Evolutionary conservation across 2,329 filamentous ascomycete genomes (phyloP).

Genomic region (Amylocarpus encephaloides): DNA sequence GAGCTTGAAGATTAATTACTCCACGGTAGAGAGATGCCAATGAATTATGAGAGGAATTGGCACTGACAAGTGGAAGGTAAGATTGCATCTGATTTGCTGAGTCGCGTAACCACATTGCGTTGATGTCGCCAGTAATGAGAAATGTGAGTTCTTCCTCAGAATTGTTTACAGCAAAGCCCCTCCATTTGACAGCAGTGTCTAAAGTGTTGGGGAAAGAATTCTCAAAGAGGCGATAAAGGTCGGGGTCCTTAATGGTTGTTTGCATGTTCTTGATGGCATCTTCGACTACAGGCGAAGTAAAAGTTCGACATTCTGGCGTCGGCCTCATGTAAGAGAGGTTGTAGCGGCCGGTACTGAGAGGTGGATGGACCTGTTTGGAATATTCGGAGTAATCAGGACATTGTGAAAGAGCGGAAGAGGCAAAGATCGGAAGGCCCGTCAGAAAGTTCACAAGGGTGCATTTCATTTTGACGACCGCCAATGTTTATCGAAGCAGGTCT

Average conservation of each 20-base stretch:
- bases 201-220: slow-evolving; percentile 72
- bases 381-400: slow-evolving; percentile 64
- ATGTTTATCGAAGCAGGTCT: background rate
- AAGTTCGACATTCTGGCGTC: slow-evolving; percentile 68
- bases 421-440: slow-evolving; percentile 2
- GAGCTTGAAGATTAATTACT: slow-evolving; percentile 64
- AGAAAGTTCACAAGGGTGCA: slow-evolving; percentile 1
- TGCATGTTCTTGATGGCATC: slow-evolving; percentile 66
- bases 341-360: slow-evolving; percentile 70
- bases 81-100: slow-evolving; percentile 71
- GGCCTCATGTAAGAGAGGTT: slow-evolving; percentile 77
- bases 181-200: slow-evolving; percentile 67
- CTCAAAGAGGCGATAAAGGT: slow-evolving; percentile 63
- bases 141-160: slow-evolving; percentile 57
- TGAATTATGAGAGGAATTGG: slow-evolving; percentile 47
- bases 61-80: slow-evolving; percentile 54
- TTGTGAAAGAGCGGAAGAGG: slow-evolving; percentile 13
- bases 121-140: slow-evolving; percentile 56
- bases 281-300: slow-evolving; percentile 71
- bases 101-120: slow-evolving; percentile 88
- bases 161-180: slow-evolving; percentile 50
- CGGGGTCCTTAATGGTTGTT: slow-evolving; percentile 65
- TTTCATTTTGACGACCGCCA: slow-evolving; percentile 4
- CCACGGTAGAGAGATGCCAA: slow-evolving; percentile 63
- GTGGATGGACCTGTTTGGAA: slow-evolving; percentile 54